phyloP scores from a whole-genome alignment of 164 flowering plant species.

The Magnolia officinalis region DNA sequence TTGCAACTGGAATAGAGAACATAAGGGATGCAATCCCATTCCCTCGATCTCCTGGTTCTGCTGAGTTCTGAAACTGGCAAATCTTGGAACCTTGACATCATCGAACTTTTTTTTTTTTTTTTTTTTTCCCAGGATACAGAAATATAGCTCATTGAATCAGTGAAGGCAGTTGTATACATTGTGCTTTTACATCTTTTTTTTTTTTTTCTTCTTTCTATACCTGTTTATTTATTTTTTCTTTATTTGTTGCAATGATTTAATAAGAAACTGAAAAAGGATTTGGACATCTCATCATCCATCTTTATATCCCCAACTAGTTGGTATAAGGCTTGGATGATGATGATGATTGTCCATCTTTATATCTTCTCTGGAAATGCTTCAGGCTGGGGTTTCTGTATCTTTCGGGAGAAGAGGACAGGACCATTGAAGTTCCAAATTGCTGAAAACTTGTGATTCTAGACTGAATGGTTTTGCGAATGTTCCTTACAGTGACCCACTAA shows the following conservation, averaged over 20 bases:
- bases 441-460: too few species aligned
- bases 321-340: not conserved
- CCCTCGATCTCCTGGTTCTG: slow-evolving; percentile 87
- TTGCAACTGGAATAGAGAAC: slow-evolving; percentile 90
- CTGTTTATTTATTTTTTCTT: not conserved
- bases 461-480: too few species aligned
- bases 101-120: not conserved
- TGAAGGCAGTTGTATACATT: not conserved
- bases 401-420: too few species aligned
- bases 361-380: too few species aligned
- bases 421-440: too few species aligned
- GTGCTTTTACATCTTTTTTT: too few species aligned
- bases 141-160: not conserved
- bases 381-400: too few species aligned
- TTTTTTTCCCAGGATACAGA: not conserved
- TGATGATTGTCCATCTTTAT: not conserved
- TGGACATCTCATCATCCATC: not conserved
- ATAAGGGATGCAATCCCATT: slow-evolving; percentile 93
- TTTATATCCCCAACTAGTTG: not conserved
- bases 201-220: not conserved
- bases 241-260: not conserved
- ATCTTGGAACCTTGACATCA: not conserved
- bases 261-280: not conserved
- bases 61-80: slow-evolving; percentile 51
- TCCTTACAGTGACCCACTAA: too few species aligned